Evolutionary conservation across 1,284 basidiomycete species (phyloP).

Genomic region (Termitomyces sp.): DNA sequence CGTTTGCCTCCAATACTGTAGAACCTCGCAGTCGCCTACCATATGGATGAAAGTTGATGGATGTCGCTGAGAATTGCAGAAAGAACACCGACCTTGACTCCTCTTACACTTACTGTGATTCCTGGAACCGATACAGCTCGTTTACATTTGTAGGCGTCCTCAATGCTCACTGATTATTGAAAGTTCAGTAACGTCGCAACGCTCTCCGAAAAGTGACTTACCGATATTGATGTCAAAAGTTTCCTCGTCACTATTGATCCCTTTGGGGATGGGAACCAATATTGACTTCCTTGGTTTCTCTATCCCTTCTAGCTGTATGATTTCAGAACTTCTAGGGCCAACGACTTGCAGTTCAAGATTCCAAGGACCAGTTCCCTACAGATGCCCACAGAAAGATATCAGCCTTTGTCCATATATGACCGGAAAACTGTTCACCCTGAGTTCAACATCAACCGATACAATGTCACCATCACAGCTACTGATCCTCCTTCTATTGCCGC

Average conservation of each 20-base stretch:
- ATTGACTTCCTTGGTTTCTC: slow-evolving; percentile 52
- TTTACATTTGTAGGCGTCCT: slow-evolving; percentile 88
- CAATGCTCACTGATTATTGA: slow-evolving; percentile 60
- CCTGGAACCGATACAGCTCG: slow-evolving; percentile 73
- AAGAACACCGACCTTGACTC: slow-evolving; percentile 58
- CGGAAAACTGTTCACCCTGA: slow-evolving; percentile 43
- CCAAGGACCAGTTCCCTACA: slow-evolving; percentile 86
- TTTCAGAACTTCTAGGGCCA: slow-evolving; percentile 60
- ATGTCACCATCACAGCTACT: slow-evolving; percentile 72
- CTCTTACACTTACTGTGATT: slow-evolving; percentile 84
- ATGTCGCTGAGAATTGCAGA: neutral
- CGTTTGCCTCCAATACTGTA: slow-evolving; percentile 58
- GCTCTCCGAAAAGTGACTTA: slow-evolving; percentile 26
- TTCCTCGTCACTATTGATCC: slow-evolving; percentile 68
- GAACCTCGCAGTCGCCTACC: slow-evolving; percentile 83
- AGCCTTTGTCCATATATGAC: neutral
- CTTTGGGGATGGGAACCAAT: slow-evolving; percentile 62
- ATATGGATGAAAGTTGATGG: neutral
- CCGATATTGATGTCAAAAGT: slow-evolving; percentile 78
- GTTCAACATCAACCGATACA: slow-evolving; percentile 73
- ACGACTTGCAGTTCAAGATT: slow-evolving; percentile 77
- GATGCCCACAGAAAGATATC: neutral
- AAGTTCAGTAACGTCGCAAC: neutral
- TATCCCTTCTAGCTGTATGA: slow-evolving; percentile 52
- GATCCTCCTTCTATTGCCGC: slow-evolving; percentile 44